Conservation (phyloP, 1,284 basidiomycete genomes). For the Trametes sp. region DNA sequence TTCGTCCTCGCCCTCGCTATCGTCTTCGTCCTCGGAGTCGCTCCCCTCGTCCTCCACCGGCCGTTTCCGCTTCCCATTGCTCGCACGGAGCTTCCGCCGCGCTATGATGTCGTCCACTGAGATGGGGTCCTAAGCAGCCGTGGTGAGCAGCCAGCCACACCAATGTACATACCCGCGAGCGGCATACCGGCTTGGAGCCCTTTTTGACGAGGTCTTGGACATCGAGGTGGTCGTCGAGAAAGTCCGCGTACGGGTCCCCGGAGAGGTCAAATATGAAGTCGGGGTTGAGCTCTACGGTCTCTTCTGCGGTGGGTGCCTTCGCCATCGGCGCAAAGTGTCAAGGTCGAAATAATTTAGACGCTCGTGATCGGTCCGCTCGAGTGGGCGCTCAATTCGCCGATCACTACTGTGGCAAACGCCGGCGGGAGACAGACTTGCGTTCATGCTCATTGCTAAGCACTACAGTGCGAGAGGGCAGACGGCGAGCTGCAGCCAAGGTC, state of each 20-base stretch:
- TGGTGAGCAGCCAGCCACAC: conserved; percentile 22
- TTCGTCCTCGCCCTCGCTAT: neutral
- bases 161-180: conserved; percentile 5
- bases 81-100: conserved; percentile 58
- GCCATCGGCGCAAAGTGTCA: conserved; percentile 28
- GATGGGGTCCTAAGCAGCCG: conserved; percentile 65
- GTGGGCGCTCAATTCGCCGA: neutral
- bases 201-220: conserved; percentile 64
- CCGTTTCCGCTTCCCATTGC: conserved; percentile 67
- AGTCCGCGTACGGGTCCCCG: conserved; percentile 70
- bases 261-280: conserved; percentile 86
- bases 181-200: conserved; percentile 70
- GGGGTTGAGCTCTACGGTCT: conserved; percentile 76
- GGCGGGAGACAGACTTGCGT: no score
- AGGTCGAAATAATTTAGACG: conserved; percentile 27
- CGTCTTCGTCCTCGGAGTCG: conserved; percentile 42
- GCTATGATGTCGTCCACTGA: conserved; percentile 94
- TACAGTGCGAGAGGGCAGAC: no score
- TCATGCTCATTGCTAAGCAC: no score
- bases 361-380: conserved; percentile 7
- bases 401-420: neutral
- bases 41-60: conserved; percentile 42
- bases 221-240: conserved; percentile 50
- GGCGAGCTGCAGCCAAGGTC: no score
- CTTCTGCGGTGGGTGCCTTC: conserved; percentile 37